These are phyloP conservation scores for Xylaria sp. DNA, from an alignment of 2,329 filamentous ascomycete species.

Conservation along the genomic window DNA sequence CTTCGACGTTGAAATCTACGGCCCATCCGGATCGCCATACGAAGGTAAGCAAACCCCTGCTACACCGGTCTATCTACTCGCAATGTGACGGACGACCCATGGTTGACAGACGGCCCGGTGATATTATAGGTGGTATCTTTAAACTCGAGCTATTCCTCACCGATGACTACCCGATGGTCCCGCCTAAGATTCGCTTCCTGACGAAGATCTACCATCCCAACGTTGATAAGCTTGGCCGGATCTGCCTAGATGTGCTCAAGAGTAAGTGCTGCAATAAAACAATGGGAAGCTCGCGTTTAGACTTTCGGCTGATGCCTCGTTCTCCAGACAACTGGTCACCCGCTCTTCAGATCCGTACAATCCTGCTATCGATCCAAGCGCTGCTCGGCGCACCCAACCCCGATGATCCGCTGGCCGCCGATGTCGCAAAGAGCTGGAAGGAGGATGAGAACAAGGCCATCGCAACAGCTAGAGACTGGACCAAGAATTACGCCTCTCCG, in stretches of 20 bases:
- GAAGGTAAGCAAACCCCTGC: slow-evolving; percentile 72
- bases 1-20: slow-evolving; percentile 97
- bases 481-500: slow-evolving; percentile 78
- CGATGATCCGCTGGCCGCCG: slow-evolving; percentile 96
- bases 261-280: slow-evolving; percentile 64
- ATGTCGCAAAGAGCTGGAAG: slow-evolving; percentile 98
- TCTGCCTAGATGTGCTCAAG: slow-evolving; percentile 97
- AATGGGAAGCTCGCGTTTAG: background rate
- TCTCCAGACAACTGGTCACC: slow-evolving; percentile 94
- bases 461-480: slow-evolving; percentile 92
- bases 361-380: slow-evolving; percentile 97
- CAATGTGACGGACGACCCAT: background rate
- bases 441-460: slow-evolving; percentile 94
- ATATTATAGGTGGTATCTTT: slow-evolving; percentile 78
- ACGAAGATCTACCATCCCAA: slow-evolving; percentile 99
- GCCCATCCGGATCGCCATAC: slow-evolving; percentile 90
- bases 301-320: slow-evolving; percentile 26
- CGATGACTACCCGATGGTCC: slow-evolving; percentile 99
- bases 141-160: slow-evolving; percentile 97
- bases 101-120: background rate
- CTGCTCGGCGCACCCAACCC: slow-evolving; percentile 96
- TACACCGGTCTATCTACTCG: background rate
- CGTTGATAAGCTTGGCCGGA: slow-evolving; percentile 96
- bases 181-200: slow-evolving; percentile 96
- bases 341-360: slow-evolving; percentile 96